Conservation (phyloP, 306 rosid genomes). For the Quercus alba region DNA sequence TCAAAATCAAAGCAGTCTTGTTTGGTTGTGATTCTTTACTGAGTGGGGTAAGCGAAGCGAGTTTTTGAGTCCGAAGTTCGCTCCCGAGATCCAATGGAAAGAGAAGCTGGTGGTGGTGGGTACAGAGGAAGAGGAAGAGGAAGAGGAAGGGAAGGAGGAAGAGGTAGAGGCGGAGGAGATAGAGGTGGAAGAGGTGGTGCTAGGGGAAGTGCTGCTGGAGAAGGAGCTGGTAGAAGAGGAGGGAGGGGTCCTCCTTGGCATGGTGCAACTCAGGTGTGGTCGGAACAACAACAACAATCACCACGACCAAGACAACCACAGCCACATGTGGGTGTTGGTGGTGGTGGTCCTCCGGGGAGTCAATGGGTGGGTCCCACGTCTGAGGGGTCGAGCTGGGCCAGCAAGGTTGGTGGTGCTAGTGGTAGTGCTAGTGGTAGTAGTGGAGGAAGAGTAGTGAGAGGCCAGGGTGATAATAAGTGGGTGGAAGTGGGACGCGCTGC, state of each 20-base stretch:
- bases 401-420: neutral
- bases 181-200: neutral
- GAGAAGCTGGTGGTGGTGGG: neutral
- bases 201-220: neutral
- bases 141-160: neutral
- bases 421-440: no score
- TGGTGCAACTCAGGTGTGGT: neutral
- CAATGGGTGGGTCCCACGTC: neutral
- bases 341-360: neutral
- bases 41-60: no score
- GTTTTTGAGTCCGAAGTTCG: neutral
- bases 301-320: no score
- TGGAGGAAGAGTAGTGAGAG: no score
- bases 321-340: no score
- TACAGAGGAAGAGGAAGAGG: neutral
- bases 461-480: no score
- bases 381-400: constrained; percentile 1
- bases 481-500: no score
- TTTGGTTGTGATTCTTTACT: no score
- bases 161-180: neutral
- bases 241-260: neutral
- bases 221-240: neutral
- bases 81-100: constrained; percentile 11
- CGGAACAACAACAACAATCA: neutral
- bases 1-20: no score